phyloP scores from a whole-genome alignment of 257 asterid genomes.

The Primulina huaijiensis region DNA sequence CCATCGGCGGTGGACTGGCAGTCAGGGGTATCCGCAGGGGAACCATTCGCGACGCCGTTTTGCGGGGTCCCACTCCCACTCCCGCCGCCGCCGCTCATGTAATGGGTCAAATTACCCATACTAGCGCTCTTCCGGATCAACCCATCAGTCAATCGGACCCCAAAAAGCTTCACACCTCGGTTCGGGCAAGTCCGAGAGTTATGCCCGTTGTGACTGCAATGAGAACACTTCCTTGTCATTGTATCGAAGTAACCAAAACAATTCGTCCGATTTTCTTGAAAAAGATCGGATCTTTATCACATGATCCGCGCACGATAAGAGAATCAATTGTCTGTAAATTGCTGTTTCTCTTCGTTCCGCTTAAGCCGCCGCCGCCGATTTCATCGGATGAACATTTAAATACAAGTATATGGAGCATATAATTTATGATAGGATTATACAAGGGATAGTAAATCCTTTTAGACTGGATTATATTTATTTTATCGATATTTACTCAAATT shows the following conservation, averaged over 20 bases:
- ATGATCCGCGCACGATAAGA: neutral
- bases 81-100: constrained; percentile 42
- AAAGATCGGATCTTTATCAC: neutral
- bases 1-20: constrained; percentile 79
- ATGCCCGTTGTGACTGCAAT: constrained; percentile 99
- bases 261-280: neutral
- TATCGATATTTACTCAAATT: no score
- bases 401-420: no score
- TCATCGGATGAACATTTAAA: neutral
- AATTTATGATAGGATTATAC: no score
- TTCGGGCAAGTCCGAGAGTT: constrained; percentile 97
- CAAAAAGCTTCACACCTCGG: constrained; percentile 94
- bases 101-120: constrained; percentile 98
- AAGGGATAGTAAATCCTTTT: no score
- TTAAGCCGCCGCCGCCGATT: neutral
- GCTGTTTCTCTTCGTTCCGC: neutral
- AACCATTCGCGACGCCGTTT: constrained; percentile 61
- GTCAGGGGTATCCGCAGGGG: constrained; percentile 84
- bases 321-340: neutral
- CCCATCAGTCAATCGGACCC: constrained; percentile 98
- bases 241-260: neutral
- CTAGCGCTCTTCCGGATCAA: constrained; percentile 96
- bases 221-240: constrained; percentile 97
- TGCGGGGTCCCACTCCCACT: constrained; percentile 54
- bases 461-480: no score